phyloP scores from a whole-genome alignment of 2,329 filamentous ascomycete genomes.

The Aphanoascus verrucosus region DNA sequence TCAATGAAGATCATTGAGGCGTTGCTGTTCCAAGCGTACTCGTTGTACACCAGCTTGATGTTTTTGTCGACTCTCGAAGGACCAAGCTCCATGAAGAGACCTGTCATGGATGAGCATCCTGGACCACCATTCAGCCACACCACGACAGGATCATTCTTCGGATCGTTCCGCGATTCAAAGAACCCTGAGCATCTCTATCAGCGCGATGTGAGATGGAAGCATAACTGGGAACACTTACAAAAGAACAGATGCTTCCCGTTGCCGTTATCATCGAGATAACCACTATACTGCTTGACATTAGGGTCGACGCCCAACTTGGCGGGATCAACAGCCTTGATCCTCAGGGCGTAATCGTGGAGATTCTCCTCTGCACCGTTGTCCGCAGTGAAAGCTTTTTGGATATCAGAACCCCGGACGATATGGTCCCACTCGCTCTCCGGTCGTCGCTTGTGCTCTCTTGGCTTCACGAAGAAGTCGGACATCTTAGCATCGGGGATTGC shows the following conservation, averaged over 20 bases:
- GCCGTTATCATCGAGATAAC: constrained; percentile 92
- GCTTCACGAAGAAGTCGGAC: constrained; percentile 59
- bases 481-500: constrained; percentile 69
- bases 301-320: constrained; percentile 72
- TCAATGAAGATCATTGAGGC: constrained; percentile 99
- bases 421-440: constrained; percentile 84
- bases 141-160: constrained; percentile 88
- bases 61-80: constrained; percentile 82
- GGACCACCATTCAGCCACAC: constrained; percentile 94
- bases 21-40: constrained; percentile 89
- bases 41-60: constrained; percentile 71
- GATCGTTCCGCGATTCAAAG: constrained; percentile 97
- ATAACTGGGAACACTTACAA: constrained; percentile 50
- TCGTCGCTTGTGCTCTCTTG: constrained; percentile 72
- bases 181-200: constrained; percentile 55
- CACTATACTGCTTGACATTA: constrained; percentile 90
- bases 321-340: constrained; percentile 85
- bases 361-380: constrained; percentile 64
- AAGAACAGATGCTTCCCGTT: constrained; percentile 98
- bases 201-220: background rate
- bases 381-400: constrained; percentile 72
- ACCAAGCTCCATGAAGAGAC: constrained; percentile 94
- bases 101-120: constrained; percentile 91
- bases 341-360: constrained; percentile 60
- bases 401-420: constrained; percentile 71